These are phyloP conservation scores for Penstemon barbatus DNA, from an alignment of 257 asterid species.

Conservation along the genomic window DNA sequence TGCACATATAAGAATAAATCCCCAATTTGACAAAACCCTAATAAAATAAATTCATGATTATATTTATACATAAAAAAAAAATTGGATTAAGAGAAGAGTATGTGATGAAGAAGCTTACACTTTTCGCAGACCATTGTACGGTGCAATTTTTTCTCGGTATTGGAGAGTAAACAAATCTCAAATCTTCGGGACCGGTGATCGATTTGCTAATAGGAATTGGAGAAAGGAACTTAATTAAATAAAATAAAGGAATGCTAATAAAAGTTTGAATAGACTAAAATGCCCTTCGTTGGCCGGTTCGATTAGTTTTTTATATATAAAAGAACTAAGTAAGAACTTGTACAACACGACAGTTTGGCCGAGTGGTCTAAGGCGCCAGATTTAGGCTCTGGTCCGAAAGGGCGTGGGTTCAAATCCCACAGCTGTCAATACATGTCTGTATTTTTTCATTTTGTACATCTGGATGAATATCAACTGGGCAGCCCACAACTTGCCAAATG, in stretches of 20 bases:
- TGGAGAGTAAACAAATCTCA: conserved; percentile 6
- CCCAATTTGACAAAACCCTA: conserved; percentile 46
- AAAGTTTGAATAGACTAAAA: not conserved
- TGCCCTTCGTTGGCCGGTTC: not conserved
- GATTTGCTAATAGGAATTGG: too few species aligned
- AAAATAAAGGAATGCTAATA: not conserved
- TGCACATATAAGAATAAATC: conserved; percentile 28
- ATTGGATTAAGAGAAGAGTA: not conserved
- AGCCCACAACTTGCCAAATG: too few species aligned
- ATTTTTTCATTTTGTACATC: not conserved
- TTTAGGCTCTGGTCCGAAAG: conserved; percentile 99
- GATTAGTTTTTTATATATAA: too few species aligned
- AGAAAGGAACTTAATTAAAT: not conserved
- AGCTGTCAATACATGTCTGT: conserved; percentile 52
- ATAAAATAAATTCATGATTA: conserved; percentile 15
- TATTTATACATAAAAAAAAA: not conserved
- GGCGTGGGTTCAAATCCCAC: conserved; percentile 99
- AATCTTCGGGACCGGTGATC: not conserved
- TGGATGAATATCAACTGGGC: not conserved
- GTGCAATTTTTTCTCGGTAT: conserved; percentile 14
- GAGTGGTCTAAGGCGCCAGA: conserved; percentile 99
- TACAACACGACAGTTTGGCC: conserved; percentile 79
- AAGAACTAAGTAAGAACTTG: too few species aligned
- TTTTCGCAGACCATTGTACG: conserved; percentile 79
- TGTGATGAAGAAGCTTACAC: conserved; percentile 42